These are phyloP conservation scores for Penicillium ucsense DNA, from an alignment of 495 filamentous ascomycete species.

Conservation along the genomic window DNA sequence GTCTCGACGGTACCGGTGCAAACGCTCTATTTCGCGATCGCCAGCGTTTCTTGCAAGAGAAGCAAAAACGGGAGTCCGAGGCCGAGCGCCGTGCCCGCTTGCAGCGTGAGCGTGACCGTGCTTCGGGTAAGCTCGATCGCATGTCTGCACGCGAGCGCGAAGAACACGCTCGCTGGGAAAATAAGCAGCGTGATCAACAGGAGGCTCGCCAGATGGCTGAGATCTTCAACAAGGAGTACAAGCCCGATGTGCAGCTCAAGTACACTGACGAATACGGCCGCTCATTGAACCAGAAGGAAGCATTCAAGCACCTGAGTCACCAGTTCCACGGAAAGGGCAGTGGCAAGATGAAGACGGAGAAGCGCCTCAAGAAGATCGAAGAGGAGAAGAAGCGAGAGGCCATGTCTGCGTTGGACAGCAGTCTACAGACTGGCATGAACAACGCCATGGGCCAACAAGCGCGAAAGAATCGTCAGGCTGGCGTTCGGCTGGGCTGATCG, in stretches of 20 bases:
- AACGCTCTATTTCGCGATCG: slow-evolving; percentile 65
- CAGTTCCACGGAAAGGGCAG: slow-evolving; percentile 97
- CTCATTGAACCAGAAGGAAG: slow-evolving; percentile 82
- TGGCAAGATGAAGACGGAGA: slow-evolving; percentile 97
- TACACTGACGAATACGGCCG: slow-evolving; percentile 86
- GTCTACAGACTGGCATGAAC: slow-evolving; percentile 73
- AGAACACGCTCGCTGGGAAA: slow-evolving; percentile 76
- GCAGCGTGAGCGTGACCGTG: slow-evolving; percentile 80
- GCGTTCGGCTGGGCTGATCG: slow-evolving; percentile 64
- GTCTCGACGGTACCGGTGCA: slow-evolving; percentile 48
- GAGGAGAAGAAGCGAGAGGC: slow-evolving; percentile 82
- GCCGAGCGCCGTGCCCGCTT: slow-evolving; percentile 68
- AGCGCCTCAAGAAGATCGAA: slow-evolving; percentile 91
- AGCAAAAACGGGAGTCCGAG: slow-evolving; percentile 58
- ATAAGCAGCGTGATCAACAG: slow-evolving; percentile 72
- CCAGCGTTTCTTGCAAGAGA: slow-evolving; percentile 73
- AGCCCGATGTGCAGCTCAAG: slow-evolving; percentile 78
- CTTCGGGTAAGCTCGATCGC: slow-evolving; percentile 68
- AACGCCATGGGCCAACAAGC: slow-evolving; percentile 61
- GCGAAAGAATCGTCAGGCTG: slow-evolving; percentile 80
- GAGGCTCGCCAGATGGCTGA: slow-evolving; percentile 73
- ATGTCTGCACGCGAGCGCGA: slow-evolving; percentile 90
- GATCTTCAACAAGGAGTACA: slow-evolving; percentile 78
- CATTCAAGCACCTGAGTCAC: slow-evolving; percentile 89
- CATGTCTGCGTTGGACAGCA: slow-evolving; percentile 71